These are phyloP conservation scores for Alternaria triticimaculans DNA, from an alignment of 2,329 filamentous ascomycete genomes.

Conservation along the genomic window DNA sequence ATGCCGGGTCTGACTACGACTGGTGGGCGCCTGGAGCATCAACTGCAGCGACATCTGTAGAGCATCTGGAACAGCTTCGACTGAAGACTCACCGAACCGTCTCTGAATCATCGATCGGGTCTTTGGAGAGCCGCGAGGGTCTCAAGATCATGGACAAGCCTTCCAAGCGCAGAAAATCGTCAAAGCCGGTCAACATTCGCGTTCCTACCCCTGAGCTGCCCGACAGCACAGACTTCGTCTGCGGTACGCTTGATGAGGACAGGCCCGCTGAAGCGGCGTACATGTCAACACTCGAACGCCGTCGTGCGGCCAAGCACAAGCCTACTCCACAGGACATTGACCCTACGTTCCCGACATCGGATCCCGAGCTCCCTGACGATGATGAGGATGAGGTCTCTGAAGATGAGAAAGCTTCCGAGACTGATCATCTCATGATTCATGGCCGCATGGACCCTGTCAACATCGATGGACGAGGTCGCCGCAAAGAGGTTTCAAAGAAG, in stretches of 20 bases:
- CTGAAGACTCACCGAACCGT: slow-evolving; percentile 54
- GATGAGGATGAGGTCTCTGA: slow-evolving; percentile 62
- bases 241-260: slow-evolving; percentile 95
- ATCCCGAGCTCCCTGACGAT: slow-evolving; percentile 83
- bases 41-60: slow-evolving; percentile 61
- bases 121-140: slow-evolving; percentile 49
- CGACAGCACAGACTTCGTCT: slow-evolving; percentile 99
- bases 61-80: slow-evolving; percentile 56
- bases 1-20: slow-evolving; percentile 67
- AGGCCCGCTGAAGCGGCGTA: slow-evolving; percentile 94
- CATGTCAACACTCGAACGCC: slow-evolving; percentile 80
- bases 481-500: slow-evolving; percentile 39
- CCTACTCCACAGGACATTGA: slow-evolving; percentile 88
- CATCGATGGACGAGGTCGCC: slow-evolving; percentile 52
- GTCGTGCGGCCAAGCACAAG: slow-evolving; percentile 80
- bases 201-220: slow-evolving; percentile 79
- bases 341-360: slow-evolving; percentile 94
- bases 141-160: slow-evolving; percentile 37
- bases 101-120: slow-evolving; percentile 63
- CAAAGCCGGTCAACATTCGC: slow-evolving; percentile 64
- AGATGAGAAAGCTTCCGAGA: slow-evolving; percentile 56
- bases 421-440: slow-evolving; percentile 71
- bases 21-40: slow-evolving; percentile 66
- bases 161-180: slow-evolving; percentile 50
- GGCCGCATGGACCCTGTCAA: slow-evolving; percentile 74